Evolutionary conservation across 179 eudicot genomes (phyloP), one percentile per base, ranked within the genome.

Genomic region (Sideroxylon spinosum): DNA sequence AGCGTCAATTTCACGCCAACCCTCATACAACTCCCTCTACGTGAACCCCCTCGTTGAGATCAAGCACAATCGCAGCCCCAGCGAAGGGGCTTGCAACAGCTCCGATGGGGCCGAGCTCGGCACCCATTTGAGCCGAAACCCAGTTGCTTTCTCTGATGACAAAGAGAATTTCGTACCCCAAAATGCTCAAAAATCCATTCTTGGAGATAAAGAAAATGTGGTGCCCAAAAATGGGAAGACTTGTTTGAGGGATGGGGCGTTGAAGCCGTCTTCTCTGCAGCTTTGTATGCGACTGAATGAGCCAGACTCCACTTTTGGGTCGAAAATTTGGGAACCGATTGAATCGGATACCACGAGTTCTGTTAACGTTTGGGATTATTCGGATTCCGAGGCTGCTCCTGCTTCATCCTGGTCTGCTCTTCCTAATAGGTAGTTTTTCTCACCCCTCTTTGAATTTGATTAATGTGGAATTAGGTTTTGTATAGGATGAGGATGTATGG

Each of bases 331-430:
- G 90, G 94, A 92, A 2, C 68, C 83, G 1, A 67, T 68, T 60
- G 88, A 81, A 26, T 85, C 88, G 3, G 83, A 82, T 49, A 88
- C 82, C 26, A 78, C 85, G 0, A 87, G 82, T 72, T 88, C 93
- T 2, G 92, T 55, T 0, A 88, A 91, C 73, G 76, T 93, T 71
- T 93, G 98, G 98, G 97, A 93, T 78, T 87, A 84, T 81, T 95
- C 99, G 9, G 99, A 95, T 78, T 91, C 99, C 1, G 99, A 95
- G 79, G 88, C 99, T 83, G 99, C 98, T 53, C 99, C 99, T 8
- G 98, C 92, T 84, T 93, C 99, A n/a, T 90, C 98, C 3, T 95
- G 99, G 99, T 89, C 97, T 78, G 88, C 97, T 4, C 64, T 95
- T 81, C 97, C 99, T 22, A 95, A 93, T 32, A 88, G 99, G 97